Percentiles rank a stretch among this genome's conserved stretches.
These are phyloP conservation scores for Ramaria sp. DNA, from an alignment of 768 basidiomycete species.

Conservation along the genomic window DNA sequence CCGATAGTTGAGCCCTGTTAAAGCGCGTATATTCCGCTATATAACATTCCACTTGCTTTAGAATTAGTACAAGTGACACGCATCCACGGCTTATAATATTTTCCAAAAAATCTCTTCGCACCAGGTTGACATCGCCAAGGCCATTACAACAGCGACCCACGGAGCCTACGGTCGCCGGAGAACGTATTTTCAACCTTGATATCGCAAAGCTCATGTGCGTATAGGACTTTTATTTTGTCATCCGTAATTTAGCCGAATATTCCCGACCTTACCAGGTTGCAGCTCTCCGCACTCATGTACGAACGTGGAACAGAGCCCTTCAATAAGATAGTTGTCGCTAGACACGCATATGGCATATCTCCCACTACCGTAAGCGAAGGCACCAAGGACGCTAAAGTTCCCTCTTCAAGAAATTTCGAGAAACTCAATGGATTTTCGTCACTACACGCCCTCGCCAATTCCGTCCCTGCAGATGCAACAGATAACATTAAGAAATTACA, in stretches of 20 bases:
- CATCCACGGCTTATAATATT: not conserved
- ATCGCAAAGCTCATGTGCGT: constrained; percentile 14
- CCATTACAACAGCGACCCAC: not conserved
- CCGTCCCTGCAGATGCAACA: no score
- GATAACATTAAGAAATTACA: no score
- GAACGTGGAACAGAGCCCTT: constrained; percentile 8
- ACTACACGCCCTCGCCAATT: no score
- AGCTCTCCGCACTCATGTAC: constrained; percentile 13
- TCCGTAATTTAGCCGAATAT: not conserved
- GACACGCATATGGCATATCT: not conserved
- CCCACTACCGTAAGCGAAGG: no score
- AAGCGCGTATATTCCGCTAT: no score
- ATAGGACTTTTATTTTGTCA: not conserved
- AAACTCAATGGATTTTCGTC: no score
- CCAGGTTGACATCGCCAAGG: not conserved
- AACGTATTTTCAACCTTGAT: constrained; percentile 12
- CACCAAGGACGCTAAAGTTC: no score
- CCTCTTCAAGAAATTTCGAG: no score
- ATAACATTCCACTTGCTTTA: no score
- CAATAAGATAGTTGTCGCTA: not conserved
- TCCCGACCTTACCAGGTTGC: no score
- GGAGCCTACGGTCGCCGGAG: not conserved
- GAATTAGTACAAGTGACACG: not conserved
- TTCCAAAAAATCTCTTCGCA: not conserved
- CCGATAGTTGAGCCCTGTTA: no score